Conservation (phyloP, 371 early-diverging fungal species). For the Apophysomyces sp. region DNA sequence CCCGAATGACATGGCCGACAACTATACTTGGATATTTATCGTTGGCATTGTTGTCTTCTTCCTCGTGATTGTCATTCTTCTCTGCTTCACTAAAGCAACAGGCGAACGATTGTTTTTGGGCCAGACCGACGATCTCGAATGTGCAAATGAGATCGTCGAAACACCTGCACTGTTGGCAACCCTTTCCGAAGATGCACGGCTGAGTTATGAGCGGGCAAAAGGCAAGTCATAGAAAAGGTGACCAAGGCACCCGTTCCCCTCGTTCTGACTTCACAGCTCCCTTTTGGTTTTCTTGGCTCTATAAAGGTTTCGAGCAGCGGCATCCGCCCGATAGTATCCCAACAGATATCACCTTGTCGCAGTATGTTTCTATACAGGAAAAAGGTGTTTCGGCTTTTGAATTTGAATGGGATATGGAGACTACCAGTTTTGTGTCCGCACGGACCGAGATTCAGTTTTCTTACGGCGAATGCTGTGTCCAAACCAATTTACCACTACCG, state of each 20-base stretch:
- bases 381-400: slow-evolving; percentile 86
- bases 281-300: slow-evolving; percentile 4
- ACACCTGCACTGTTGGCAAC: slow-evolving; percentile 36
- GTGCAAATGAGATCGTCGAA: slow-evolving; percentile 30
- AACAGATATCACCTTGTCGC: slow-evolving; percentile 68
- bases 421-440: slow-evolving; percentile 65
- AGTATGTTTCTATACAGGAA: slow-evolving; percentile 73
- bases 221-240: slow-evolving; percentile 19
- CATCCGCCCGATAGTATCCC: slow-evolving; percentile 66
- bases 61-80: slow-evolving; percentile 33
- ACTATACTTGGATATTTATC: slow-evolving; percentile 44
- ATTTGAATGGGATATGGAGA: slow-evolving; percentile 70
- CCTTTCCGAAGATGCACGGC: slow-evolving; percentile 44
- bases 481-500: slow-evolving; percentile 81
- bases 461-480: slow-evolving; percentile 74
- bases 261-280: too few species aligned
- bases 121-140: slow-evolving; percentile 33
- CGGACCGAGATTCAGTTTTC: slow-evolving; percentile 76
- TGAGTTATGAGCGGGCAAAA: slow-evolving; percentile 52
- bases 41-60: slow-evolving; percentile 50
- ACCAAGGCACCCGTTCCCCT: too few species aligned
- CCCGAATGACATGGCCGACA: slow-evolving; percentile 18
- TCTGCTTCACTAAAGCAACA: slow-evolving; percentile 46
- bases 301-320: slow-evolving; percentile 46
- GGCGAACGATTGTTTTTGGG: slow-evolving; percentile 37